Percentiles rank a stretch among this genome's conserved stretches.
phyloP scores from a whole-genome alignment of 129 eudicot species.

The Saposhnikovia divaricata region DNA sequence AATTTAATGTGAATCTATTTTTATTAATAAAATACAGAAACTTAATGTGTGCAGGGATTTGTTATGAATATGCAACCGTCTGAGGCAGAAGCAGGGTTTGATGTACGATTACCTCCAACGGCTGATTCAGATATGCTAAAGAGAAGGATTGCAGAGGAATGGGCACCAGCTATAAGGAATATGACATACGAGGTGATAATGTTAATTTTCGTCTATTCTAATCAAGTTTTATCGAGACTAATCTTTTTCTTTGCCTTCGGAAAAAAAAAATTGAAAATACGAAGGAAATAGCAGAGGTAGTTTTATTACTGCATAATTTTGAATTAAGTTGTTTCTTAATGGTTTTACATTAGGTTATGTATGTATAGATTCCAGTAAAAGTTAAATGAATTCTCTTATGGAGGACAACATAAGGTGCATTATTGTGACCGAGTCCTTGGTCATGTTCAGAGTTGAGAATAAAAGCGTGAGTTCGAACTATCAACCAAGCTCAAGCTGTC shows the following conservation, averaged over 20 bases:
- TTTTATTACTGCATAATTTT: not conserved
- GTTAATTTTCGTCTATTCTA: not conserved
- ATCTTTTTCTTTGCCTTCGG: not conserved
- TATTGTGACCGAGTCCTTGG: not conserved
- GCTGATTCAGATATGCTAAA: conserved; percentile 56
- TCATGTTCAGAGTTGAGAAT: not conserved
- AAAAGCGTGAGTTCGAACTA: not conserved
- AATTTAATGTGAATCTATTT: not conserved
- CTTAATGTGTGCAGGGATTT: conserved; percentile 40
- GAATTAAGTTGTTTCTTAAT: not conserved
- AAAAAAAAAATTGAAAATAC: no score
- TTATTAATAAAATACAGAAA: not conserved
- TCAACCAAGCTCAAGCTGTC: not conserved
- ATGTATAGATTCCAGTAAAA: not conserved
- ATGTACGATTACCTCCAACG: conserved; percentile 71
- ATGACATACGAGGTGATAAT: conserved; percentile 61
- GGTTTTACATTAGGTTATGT: not conserved
- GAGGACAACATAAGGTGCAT: not conserved
- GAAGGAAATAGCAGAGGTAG: not conserved
- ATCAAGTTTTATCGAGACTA: not conserved
- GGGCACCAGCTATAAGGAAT: conserved; percentile 89
- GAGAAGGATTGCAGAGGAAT: conserved; percentile 66
- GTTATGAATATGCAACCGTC: conserved; percentile 98
- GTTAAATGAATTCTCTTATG: not conserved
- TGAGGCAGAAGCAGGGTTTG: conserved; percentile 88